phyloP scores from a whole-genome alignment of 2,329 filamentous ascomycete species.

The Cercospora sp. region DNA sequence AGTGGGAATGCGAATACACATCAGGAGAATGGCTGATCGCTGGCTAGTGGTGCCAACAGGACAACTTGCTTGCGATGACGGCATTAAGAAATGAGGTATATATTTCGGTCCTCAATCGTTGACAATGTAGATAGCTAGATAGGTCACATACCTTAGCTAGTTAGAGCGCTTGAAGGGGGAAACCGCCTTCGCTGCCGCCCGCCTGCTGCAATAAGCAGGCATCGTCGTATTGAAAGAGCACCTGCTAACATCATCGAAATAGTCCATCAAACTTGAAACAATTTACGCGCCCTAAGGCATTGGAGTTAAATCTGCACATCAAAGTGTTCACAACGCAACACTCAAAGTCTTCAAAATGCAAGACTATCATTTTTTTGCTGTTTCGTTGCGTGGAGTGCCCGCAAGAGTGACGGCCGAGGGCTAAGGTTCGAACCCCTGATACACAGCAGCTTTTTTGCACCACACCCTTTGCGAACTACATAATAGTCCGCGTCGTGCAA shows the following conservation, averaged over 20 bases:
- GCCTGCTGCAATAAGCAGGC: conserved; percentile 3
- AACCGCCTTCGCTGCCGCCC: neutral
- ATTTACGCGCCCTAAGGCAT: neutral
- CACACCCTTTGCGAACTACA: neutral
- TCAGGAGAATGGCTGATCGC: neutral
- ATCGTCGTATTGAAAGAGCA: neutral
- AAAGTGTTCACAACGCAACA: neutral
- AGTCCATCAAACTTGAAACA: neutral
- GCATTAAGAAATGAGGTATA: neutral
- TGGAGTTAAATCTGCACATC: neutral
- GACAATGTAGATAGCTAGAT: neutral
- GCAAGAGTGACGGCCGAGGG: neutral
- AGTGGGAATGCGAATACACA: neutral
- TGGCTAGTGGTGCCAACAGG: neutral
- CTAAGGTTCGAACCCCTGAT: conserved; percentile 1
- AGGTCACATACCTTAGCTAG: neutral
- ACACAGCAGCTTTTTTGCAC: neutral
- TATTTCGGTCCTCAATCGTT: neutral
- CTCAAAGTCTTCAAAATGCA: neutral
- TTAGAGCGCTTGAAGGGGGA: neutral
- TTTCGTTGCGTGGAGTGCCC: neutral
- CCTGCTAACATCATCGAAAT: neutral
- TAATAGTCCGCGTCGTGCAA: neutral
- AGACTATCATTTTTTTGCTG: neutral
- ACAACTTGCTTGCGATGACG: neutral